Percentiles rank a stretch among this genome's conserved stretches.
phyloP scores from a whole-genome alignment of 2,329 filamentous ascomycete genomes.

The Diplodia seriata region DNA sequence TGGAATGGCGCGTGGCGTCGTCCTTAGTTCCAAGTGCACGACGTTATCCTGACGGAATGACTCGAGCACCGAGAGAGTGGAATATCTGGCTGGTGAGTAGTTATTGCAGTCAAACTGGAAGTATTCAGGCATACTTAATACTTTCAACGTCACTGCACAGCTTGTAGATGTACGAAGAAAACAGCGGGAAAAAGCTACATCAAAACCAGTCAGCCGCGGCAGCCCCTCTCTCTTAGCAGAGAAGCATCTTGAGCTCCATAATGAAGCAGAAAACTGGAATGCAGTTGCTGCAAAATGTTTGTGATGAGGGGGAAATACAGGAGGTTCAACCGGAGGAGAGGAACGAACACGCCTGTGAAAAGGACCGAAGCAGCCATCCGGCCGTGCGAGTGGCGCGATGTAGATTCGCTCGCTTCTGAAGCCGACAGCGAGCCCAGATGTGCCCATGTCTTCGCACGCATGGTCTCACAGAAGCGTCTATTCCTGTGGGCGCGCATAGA shows the following conservation, averaged over 20 bases:
- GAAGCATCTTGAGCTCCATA: neutral
- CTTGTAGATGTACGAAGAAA: conserved; percentile 79
- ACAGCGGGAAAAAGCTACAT: conserved; percentile 74
- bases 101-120: conserved; percentile 24
- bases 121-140: conserved; percentile 61
- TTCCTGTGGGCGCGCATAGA: neutral
- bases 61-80: conserved; percentile 66
- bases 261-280: neutral
- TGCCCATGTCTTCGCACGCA: conserved; percentile 2
- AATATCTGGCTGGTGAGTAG: conserved; percentile 56
- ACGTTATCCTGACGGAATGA: conserved; percentile 74
- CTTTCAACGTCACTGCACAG: conserved; percentile 70
- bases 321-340: neutral
- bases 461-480: conserved; percentile 6
- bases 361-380: neutral
- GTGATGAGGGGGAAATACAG: neutral
- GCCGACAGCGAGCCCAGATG: neutral
- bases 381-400: conserved; percentile 7
- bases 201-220: conserved; percentile 4
- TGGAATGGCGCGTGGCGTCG: conserved; percentile 73
- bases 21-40: conserved; percentile 79
- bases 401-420: neutral
- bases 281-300: neutral
- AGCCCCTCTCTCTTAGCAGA: neutral
- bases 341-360: neutral